These are phyloP conservation scores for Silene conica DNA, from an alignment of 148 eudicot genomes.

Conservation along the genomic window DNA sequence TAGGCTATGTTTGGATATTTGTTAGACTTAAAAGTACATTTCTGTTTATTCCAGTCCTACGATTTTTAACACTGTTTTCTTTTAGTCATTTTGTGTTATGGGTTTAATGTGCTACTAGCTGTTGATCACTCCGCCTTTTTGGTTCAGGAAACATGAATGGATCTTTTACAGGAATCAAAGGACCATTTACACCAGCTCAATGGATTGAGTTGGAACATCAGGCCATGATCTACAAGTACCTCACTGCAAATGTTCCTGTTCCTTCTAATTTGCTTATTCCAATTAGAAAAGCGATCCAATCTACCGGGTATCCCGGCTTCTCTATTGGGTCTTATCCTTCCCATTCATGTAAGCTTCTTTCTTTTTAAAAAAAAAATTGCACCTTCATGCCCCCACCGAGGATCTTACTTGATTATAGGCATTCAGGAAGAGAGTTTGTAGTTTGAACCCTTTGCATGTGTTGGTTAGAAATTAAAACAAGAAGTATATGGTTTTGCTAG, in stretches of 20 bases:
- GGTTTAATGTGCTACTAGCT: neutral
- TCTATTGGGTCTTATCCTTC: slow-evolving; percentile 57
- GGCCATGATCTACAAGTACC: slow-evolving; percentile 79
- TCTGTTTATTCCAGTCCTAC: slow-evolving; percentile 22
- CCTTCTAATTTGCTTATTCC: slow-evolving; percentile 74
- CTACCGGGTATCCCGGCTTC: slow-evolving; percentile 50
- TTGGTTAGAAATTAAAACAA: neutral
- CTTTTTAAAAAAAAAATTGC: neutral
- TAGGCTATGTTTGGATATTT: too few relatives aligned
- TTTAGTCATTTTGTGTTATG: neutral
- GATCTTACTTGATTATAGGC: neutral
- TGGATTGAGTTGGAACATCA: slow-evolving; percentile 92
- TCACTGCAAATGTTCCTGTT: slow-evolving; percentile 71
- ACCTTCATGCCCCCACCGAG: neutral
- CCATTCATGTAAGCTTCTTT: slow-evolving; percentile 50
- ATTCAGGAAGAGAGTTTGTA: neutral
- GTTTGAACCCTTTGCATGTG: neutral
- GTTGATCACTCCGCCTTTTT: slow-evolving; percentile 29
- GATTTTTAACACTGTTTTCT: neutral
- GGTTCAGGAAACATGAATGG: slow-evolving; percentile 40
- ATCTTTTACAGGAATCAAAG: slow-evolving; percentile 46
- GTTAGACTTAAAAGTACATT: slow-evolving; percentile 3
- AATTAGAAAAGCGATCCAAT: slow-evolving; percentile 51
- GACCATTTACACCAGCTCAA: slow-evolving; percentile 81
- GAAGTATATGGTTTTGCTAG: too few relatives aligned